Evolutionary conservation across 352 stramenopile species (phyloP).

Genomic region (Hyaloperonospora arabidopsidis): DNA sequence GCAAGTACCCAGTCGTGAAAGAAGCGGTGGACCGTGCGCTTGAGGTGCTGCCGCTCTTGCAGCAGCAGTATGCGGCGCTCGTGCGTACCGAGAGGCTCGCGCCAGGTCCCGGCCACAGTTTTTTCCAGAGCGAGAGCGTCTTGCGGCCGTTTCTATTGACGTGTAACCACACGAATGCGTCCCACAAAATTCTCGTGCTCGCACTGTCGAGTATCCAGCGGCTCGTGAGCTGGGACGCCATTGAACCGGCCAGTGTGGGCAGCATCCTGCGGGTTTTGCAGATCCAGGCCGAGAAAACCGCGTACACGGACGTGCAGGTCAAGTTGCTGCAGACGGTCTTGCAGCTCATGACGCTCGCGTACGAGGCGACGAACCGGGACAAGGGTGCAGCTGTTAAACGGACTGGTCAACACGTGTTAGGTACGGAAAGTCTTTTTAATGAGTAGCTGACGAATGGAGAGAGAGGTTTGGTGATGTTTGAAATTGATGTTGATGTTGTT

Average conservation of each 20-base stretch:
- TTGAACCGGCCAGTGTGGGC: constrained; percentile 89
- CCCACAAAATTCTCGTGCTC: constrained; percentile 89
- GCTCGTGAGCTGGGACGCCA: constrained; percentile 92
- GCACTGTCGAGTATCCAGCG: constrained; percentile 92
- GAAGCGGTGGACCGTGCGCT: constrained; percentile 94
- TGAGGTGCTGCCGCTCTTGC: constrained; percentile 87
- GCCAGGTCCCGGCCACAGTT: constrained; percentile 83
- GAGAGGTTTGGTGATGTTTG: no score
- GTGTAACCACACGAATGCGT: constrained; percentile 95
- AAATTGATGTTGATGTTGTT: no score
- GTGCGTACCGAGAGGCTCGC: constrained; percentile 57
- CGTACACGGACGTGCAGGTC: constrained; percentile 74
- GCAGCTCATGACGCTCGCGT: constrained; percentile 78
- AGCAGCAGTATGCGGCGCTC: constrained; percentile 91
- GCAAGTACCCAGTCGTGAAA: constrained; percentile 91
- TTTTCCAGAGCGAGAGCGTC: constrained; percentile 93
- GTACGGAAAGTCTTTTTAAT: not conserved
- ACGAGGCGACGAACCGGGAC: constrained; percentile 42
- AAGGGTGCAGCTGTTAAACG: not conserved
- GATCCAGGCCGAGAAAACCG: constrained; percentile 91
- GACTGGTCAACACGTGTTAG: not conserved
- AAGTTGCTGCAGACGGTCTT: constrained; percentile 86
- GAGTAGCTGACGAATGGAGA: no score
- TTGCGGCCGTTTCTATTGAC: constrained; percentile 94
- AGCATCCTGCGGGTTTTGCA: constrained; percentile 93